Evolutionary conservation across 768 basidiomycete genomes (phyloP).

Genomic region (Pholiota conissans): DNA sequence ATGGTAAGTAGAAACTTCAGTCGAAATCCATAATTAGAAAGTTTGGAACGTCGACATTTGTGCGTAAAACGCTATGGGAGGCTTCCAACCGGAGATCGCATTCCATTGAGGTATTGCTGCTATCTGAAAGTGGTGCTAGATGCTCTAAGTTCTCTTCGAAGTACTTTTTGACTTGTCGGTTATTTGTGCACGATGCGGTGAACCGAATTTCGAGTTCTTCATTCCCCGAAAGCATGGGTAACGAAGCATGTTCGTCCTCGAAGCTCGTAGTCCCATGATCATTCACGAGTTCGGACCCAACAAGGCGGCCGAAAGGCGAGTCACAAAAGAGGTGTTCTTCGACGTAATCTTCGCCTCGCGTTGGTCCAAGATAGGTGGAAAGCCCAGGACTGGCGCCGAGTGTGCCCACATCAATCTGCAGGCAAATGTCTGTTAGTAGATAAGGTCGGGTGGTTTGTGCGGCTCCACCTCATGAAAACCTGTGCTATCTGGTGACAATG

Average conservation of each 20-base stretch:
- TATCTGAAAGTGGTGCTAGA: background rate
- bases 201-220: slow-evolving; percentile 3
- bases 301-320: background rate
- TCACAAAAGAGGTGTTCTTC: background rate
- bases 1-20: too few relatives aligned
- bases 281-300: slow-evolving; percentile 6
- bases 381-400: background rate
- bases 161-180: background rate
- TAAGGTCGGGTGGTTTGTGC: slow-evolving; percentile 7
- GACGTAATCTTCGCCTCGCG: background rate
- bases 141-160: background rate
- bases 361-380: background rate
- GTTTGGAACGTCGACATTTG: background rate
- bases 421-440: background rate
- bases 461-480: slow-evolving; percentile 2
- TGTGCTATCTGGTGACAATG: background rate
- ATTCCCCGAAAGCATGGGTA: slow-evolving; percentile 5
- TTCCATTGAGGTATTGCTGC: background rate
- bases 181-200: background rate
- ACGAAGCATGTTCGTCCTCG: slow-evolving; percentile 4
- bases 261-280: slow-evolving; percentile 18
- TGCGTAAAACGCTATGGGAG: background rate
- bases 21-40: slow-evolving; percentile 14
- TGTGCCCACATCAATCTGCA: slow-evolving; percentile 3
- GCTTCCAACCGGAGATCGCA: background rate